Base-by-base conservation (phyloP, 2,329 filamentous ascomycete species). In the Diaporthe australafricana region DNA sequence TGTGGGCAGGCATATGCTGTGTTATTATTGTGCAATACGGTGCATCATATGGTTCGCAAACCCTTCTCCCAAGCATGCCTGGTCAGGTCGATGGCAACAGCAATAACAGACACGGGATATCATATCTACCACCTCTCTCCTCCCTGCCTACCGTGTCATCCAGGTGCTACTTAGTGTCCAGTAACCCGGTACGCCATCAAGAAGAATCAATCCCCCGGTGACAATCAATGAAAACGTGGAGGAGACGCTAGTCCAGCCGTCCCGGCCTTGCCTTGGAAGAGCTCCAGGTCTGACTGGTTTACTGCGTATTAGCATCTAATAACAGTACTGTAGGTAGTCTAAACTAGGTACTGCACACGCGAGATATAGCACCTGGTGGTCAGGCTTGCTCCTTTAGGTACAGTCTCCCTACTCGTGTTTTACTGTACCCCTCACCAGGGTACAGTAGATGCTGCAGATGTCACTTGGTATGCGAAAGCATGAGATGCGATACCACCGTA, bases 21-120 rank as follows among this genome's bases (percentile, higher is more conserved):
- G 56, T 60, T 60, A 8, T 60, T 60, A 20, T 45, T 8, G 32
- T 5, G 38, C 25, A 25, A 60, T 45, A 60, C 56, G 20, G 38
- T 38, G 40, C 38, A 30, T 60, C 56, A 60, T 60, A 60, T 60
- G 56, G 56, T 60, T 60, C 56, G 27, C 38, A 40, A 14, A 8
- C 38, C 14, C 38, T 40, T 40, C 40, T 42, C 17, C 35, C n/a
- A 2, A 22, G 35, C 55, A 60, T 22, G 35, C 25, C 22, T 25
- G n/a, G n/a, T 17, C 27, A 52, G 25, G 27, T 7, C 22, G 22
- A 42, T 20, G 22, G 35, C 35, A 40, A 42, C 55, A 42, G 55
- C 55, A 60, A 60, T 60, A 27, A 16, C 35, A 17, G 35, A 27
- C n/a, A n/a, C n/a, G n/a, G n/a, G 22, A 12, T n/a, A 11, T 25